A percentile compares a stretch with the other conserved stretches of the same genome.
Conservation (phyloP, 306 rosid species). For the Phaseolus lunatus region DNA sequence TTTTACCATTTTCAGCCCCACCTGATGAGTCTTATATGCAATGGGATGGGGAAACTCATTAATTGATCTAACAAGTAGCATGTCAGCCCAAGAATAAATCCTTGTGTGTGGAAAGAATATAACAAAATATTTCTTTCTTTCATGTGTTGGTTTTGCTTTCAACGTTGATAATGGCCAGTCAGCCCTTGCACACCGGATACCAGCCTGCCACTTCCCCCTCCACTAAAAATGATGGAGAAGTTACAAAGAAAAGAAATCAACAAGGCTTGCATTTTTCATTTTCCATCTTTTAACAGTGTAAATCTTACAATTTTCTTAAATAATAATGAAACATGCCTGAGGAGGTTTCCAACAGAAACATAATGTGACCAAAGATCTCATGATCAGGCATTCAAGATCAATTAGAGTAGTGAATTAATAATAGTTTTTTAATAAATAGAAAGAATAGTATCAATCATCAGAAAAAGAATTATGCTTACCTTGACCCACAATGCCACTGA, state of each 20-base stretch:
- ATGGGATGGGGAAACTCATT: slow-evolving; percentile 85
- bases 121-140: slow-evolving; percentile 88
- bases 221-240: slow-evolving; percentile 65
- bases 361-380: background rate
- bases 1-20: slow-evolving; percentile 78
- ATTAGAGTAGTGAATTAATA: slow-evolving; percentile 5
- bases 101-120: slow-evolving; percentile 91
- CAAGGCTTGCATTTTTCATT: slow-evolving; percentile 31
- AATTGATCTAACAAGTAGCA: slow-evolving; percentile 79
- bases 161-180: slow-evolving; percentile 96
- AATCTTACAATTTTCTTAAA: slow-evolving; percentile 14
- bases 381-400: slow-evolving; percentile 36
- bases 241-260: slow-evolving; percentile 46
- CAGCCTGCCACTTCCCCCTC: slow-evolving; percentile 99
- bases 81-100: slow-evolving; percentile 96
- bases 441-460: slow-evolving; percentile 18
- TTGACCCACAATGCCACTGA: slow-evolving; percentile 96
- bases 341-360: slow-evolving; percentile 19
- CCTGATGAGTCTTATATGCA: slow-evolving; percentile 78
- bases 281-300: slow-evolving; percentile 11
- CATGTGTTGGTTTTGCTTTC: slow-evolving; percentile 97
- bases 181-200: slow-evolving; percentile 92
- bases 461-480: slow-evolving; percentile 58
- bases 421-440: background rate
- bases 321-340: slow-evolving; percentile 18